Evolutionary conservation across 768 basidiomycete genomes (phyloP).

Genomic region (Gelatoporia subvermispora): DNA sequence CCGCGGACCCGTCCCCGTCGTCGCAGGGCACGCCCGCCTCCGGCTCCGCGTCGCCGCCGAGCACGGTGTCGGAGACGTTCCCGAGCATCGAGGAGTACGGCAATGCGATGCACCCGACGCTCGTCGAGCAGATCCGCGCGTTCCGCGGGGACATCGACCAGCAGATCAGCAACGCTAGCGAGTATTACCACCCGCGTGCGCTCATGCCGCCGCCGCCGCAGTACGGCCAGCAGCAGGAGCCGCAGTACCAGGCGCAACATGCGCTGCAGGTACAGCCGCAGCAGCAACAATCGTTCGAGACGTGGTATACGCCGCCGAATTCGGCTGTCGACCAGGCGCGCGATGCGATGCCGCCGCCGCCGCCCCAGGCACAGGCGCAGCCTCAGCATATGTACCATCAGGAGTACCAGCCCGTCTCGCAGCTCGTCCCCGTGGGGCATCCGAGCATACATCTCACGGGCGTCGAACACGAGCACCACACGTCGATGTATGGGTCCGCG

Average conservation of each 20-base stretch:
- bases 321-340: background rate
- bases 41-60: slow-evolving; percentile 10
- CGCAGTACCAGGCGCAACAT: background rate
- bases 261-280: slow-evolving; percentile 1
- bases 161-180: slow-evolving; percentile 19
- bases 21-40: too few species aligned
- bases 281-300: background rate
- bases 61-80: slow-evolving; percentile 9
- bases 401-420: background rate
- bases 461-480: too few species aligned
- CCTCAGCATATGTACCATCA: background rate
- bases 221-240: slow-evolving; percentile 4
- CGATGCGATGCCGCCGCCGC: background rate
- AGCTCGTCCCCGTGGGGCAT: background rate
- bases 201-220: slow-evolving; percentile 1
- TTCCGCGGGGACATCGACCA: slow-evolving; percentile 26
- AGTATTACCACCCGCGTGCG: slow-evolving; percentile 6
- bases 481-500: too few species aligned
- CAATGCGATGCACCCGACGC: slow-evolving; percentile 24
- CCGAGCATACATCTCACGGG: too few species aligned
- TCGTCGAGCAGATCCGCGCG: slow-evolving; percentile 25
- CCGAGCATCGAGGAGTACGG: slow-evolving; percentile 18
- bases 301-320: background rate
- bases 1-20: slow-evolving; percentile 2
- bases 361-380: background rate